Evolutionary conservation across 257 asterid species (phyloP), one percentile per base, ranked within the genome.

Genomic region (Solanum tarapatanum): DNA sequence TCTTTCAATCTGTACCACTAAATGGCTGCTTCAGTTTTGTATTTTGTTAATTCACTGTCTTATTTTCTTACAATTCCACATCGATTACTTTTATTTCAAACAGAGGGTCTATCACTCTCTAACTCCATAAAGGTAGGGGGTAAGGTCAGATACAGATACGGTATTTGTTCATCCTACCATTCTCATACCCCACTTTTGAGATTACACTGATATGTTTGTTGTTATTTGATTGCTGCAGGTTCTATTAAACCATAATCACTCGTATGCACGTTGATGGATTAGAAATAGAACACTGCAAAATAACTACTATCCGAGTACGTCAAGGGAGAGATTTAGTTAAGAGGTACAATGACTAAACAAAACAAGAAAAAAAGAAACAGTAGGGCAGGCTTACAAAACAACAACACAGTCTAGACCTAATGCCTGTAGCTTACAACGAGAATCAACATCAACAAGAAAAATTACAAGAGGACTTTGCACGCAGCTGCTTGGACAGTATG

Each of bases 401-500:
- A 36, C 68, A 82, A 66, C 68, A 45, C 14, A 2, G 69, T 48
- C 70, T 17, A 28, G 43, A 48, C 85, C 43, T 30, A 82, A 82
- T 48, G 45, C 37, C 68, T 9, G 43, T 17, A 82, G 26, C 35
- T 82, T 82, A 48, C 85, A 43, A 43, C 21, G 64, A 24, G 69
- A 48, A 32, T 48, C 85, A 82, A 73, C 73, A 87, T 79, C 86
- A 32, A 74, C 86, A 84, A 84, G 84, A 74, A 77, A 86, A 73
- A 72, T 90, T 86, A 45, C 41, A 84, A 88, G 45, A 88, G 88
- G 80, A 79, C 88, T 87, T 92, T 24, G 79, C 83, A 30, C 85
- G 90, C n/a, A 86, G 90, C 90, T 90, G 91, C 91, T 92, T 92
- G 93, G 90, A 70, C 91, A 92, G 84, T 58, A 93, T 86, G 43